These are phyloP conservation scores for Schoenoplectus tabernaemontani DNA, from an alignment of 202 grass and related monocot genomes.

Conservation along the genomic window DNA sequence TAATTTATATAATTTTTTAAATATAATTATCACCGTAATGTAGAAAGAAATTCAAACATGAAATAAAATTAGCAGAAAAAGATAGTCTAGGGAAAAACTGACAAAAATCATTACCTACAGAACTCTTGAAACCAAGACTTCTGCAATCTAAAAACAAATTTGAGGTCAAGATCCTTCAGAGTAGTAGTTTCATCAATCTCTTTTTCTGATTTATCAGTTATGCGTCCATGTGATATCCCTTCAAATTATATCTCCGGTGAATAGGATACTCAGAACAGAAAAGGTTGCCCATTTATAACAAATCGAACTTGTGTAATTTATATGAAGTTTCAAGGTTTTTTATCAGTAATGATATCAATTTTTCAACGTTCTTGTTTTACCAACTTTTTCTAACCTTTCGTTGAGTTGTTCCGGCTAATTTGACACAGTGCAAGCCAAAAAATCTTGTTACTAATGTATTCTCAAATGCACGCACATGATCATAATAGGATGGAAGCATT, in stretches of 20 bases:
- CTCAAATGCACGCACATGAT: constrained; percentile 68
- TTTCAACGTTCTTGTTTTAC: background rate
- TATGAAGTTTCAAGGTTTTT: background rate
- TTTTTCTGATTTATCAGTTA: constrained; percentile 53
- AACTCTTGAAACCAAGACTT: constrained; percentile 87
- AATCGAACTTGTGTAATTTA: constrained; percentile 59
- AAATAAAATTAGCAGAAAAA: background rate
- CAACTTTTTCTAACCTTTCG: constrained; percentile 56
- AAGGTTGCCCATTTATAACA: constrained; percentile 95
- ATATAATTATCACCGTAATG: background rate
- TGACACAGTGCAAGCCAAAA: constrained; percentile 86
- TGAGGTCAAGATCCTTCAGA: constrained; percentile 88
- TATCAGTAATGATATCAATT: background rate
- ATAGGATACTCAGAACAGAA: constrained; percentile 72
- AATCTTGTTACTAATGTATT: constrained; percentile 77
- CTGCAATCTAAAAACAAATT: constrained; percentile 80
- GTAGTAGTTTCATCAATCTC: constrained; percentile 83
- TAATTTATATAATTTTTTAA: no score
- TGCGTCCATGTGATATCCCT: constrained; percentile 88
- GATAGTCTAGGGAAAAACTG: background rate
- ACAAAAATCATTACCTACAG: constrained; percentile 35
- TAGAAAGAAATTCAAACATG: background rate
- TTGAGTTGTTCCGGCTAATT: constrained; percentile 62
- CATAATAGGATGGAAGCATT: constrained; percentile 92
- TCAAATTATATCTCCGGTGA: constrained; percentile 83